A percentile compares a stretch with the other conserved stretches of the same genome.
phyloP scores from a whole-genome alignment of 108 stramenopile species.

The Schizochytrium sp. region DNA sequence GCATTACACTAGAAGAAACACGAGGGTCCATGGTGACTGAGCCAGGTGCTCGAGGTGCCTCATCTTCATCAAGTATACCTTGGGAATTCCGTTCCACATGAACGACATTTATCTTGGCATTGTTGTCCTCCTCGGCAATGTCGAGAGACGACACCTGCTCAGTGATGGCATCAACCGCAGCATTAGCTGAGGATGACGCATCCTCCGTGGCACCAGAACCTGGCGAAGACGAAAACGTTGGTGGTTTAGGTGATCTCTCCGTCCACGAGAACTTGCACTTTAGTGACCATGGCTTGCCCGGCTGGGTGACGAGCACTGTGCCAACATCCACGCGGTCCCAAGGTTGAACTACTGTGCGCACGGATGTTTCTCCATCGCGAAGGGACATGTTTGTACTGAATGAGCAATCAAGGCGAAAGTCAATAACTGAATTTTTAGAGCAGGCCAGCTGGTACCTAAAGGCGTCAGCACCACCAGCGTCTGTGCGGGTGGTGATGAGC shows the following conservation, averaged over 20 bases:
- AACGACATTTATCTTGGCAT: neutral
- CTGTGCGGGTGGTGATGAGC: slow-evolving; percentile 19
- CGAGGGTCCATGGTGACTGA: slow-evolving; percentile 31
- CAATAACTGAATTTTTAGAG: slow-evolving; percentile 34
- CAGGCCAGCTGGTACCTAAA: slow-evolving; percentile 39
- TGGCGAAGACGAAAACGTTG: neutral
- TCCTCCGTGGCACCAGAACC: neutral
- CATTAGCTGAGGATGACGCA: neutral
- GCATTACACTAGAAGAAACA: neutral
- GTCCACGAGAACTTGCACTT: slow-evolving; percentile 59
- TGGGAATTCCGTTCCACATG: neutral
- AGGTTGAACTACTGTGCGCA: slow-evolving; percentile 54
- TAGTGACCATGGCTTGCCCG: slow-evolving; percentile 44
- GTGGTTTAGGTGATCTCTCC: slow-evolving; percentile 51
- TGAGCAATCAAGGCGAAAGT: slow-evolving; percentile 42
- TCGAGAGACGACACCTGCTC: slow-evolving; percentile 22
- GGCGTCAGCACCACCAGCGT: slow-evolving; percentile 1
- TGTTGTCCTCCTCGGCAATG: slow-evolving; percentile 24
- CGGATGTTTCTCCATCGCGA: neutral
- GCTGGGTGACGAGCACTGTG: neutral
- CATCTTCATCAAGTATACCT: neutral
- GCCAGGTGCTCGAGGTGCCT: neutral
- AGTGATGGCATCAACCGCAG: neutral
- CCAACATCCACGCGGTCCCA: slow-evolving; percentile 59
- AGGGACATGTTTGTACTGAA: slow-evolving; percentile 17